phyloP scores from a whole-genome alignment of 2,329 filamentous ascomycete genomes.

The Colletotrichum sp. region DNA sequence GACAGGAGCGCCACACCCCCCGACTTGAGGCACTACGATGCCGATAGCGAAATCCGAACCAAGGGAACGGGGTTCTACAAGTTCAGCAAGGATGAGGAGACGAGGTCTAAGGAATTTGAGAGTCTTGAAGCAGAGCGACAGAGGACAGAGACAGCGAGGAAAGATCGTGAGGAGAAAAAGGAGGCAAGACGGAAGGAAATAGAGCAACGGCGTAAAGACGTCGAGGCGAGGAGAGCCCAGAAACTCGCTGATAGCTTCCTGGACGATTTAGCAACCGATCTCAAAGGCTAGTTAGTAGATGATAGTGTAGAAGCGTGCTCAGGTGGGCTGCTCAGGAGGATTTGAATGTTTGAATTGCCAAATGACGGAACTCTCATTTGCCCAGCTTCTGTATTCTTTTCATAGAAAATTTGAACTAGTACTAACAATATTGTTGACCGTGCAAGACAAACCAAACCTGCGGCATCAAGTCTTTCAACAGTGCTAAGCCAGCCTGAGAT shows the following conservation, averaged over 20 bases:
- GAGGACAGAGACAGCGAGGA: slow-evolving; percentile 70
- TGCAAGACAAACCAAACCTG: not conserved
- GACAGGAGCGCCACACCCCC: slow-evolving; percentile 84
- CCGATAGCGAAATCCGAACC: slow-evolving; percentile 79
- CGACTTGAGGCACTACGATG: slow-evolving; percentile 84
- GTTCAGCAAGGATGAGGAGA: slow-evolving; percentile 79
- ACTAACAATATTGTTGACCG: not conserved
- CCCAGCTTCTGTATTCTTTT: not conserved
- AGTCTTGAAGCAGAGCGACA: slow-evolving; percentile 69
- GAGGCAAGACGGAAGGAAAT: slow-evolving; percentile 66
- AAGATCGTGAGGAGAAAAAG: slow-evolving; percentile 60
- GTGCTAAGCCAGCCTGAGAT: not conserved
- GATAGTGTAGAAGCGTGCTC: not conserved
- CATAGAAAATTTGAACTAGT: not conserved
- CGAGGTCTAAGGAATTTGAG: slow-evolving; percentile 74
- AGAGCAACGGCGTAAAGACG: slow-evolving; percentile 66
- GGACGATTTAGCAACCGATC: slow-evolving; percentile 51
- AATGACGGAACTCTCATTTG: not conserved
- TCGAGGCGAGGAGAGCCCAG: slow-evolving; percentile 66
- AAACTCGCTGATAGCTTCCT: slow-evolving; percentile 78
- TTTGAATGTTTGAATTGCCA: not conserved
- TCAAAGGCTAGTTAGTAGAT: not conserved
- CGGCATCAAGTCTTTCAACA: not conserved
- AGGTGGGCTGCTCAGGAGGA: not conserved
- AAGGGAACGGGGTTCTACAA: slow-evolving; percentile 93